Evolutionary conservation across 352 stramenopile genomes (phyloP).

Genomic region (Pythium phragmiticola): DNA sequence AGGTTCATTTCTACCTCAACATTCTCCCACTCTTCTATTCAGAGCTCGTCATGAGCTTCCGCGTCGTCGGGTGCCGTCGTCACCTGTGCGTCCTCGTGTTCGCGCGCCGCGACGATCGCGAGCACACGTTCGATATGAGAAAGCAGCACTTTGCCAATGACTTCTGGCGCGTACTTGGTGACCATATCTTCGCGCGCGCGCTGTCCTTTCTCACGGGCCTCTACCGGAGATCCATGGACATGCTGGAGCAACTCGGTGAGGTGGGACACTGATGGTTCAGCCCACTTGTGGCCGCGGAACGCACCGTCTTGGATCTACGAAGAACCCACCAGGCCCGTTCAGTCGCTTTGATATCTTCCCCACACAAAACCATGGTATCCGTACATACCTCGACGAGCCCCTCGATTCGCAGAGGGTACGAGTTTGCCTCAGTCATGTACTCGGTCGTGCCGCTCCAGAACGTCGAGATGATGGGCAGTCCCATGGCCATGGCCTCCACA

Average conservation of each 20-base stretch:
- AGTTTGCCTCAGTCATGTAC: conserved; percentile 88
- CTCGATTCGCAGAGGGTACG: conserved; percentile 78
- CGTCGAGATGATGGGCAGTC: conserved; percentile 86
- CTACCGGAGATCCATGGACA: conserved; percentile 60
- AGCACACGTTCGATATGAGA: conserved; percentile 66
- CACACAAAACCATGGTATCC: conserved; percentile 6
- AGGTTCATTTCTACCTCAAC: too few relatives aligned
- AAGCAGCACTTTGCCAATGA: conserved; percentile 72
- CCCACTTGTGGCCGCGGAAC: conserved; percentile 83
- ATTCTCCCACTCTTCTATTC: conserved; percentile 6
- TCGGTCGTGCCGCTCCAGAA: conserved; percentile 91
- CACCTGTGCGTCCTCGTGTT: conserved; percentile 8
- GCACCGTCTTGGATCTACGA: conserved; percentile 75
- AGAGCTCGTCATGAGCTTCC: conserved; percentile 53
- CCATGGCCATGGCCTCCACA: conserved; percentile 94
- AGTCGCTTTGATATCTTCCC: neutral
- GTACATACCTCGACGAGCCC: conserved; percentile 65
- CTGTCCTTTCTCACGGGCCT: conserved; percentile 64
- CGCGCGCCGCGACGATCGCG: conserved; percentile 31
- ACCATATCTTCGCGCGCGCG: conserved; percentile 82
- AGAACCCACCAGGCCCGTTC: too few relatives aligned
- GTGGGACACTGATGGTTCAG: conserved; percentile 76
- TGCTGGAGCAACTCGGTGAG: conserved; percentile 62
- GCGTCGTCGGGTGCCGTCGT: neutral
- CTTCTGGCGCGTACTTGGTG: conserved; percentile 70